These are phyloP conservation scores for Beauveria australis DNA, from an alignment of 2,329 filamentous ascomycete species.

Conservation along the genomic window DNA sequence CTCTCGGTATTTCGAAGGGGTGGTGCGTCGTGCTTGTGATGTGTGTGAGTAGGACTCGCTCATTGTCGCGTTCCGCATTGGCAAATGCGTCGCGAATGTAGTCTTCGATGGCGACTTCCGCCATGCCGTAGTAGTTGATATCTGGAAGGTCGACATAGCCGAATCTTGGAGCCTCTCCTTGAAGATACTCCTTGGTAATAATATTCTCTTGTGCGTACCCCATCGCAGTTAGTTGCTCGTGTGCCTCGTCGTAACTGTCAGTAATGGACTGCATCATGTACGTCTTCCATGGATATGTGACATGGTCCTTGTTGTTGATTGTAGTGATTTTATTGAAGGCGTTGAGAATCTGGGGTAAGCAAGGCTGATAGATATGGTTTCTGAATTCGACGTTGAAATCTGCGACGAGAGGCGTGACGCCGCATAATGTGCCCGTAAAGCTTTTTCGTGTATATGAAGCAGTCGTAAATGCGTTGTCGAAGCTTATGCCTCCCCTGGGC, in stretches of 20 bases:
- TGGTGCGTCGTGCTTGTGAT: constrained; percentile 29
- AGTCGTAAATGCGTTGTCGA: constrained; percentile 32
- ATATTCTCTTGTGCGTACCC: constrained; percentile 22
- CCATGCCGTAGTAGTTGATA: constrained; percentile 27
- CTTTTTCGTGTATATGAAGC: constrained; percentile 37
- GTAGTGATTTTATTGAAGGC: constrained; percentile 22
- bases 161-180: constrained; percentile 20
- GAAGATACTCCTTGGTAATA: constrained; percentile 23
- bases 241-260: constrained; percentile 25
- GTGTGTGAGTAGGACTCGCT: constrained; percentile 26
- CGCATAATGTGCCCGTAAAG: constrained; percentile 31
- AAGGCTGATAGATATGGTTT: constrained; percentile 37
- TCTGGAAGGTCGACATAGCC: constrained; percentile 22
- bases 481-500: constrained; percentile 30
- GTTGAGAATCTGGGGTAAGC: constrained; percentile 30
- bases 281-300: constrained; percentile 23
- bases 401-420: constrained; percentile 29
- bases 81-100: constrained; percentile 25
- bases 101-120: constrained; percentile 23
- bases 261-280: constrained; percentile 26
- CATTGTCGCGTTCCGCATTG: constrained; percentile 20
- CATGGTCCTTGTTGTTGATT: constrained; percentile 14
- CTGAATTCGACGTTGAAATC: constrained; percentile 34
- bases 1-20: constrained; percentile 21
- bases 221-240: constrained; percentile 21